These are phyloP conservation scores for Chlamydomonas reinhardtii DNA, from an alignment of 163 green algal genomes.

Conservation along the genomic window DNA sequence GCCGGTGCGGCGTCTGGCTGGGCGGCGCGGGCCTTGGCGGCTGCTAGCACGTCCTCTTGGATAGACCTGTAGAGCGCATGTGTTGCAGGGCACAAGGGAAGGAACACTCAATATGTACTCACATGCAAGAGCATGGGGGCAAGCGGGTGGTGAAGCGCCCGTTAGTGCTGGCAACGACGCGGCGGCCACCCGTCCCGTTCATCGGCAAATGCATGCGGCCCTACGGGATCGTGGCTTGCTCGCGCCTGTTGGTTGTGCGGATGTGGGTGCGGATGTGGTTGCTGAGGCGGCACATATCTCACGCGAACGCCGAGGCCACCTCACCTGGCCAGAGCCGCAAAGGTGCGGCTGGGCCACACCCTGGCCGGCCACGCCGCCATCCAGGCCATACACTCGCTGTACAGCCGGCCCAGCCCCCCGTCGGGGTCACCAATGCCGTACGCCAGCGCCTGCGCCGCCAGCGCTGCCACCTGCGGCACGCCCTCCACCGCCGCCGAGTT, in stretches of 20 bases:
- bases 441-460: constrained; percentile 2
- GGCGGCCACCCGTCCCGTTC: too few relatives aligned
- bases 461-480: constrained; percentile 16
- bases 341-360: constrained; percentile 26
- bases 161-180: too few relatives aligned
- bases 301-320: too few relatives aligned
- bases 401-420: constrained; percentile 18
- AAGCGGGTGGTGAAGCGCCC: too few relatives aligned
- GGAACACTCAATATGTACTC: not conserved
- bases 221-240: too few relatives aligned
- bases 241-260: too few relatives aligned
- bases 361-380: constrained; percentile 35
- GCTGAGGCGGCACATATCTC: too few relatives aligned
- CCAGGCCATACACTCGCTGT: constrained; percentile 26
- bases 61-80: not conserved
- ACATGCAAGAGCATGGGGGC: too few relatives aligned
- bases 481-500: not conserved
- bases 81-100: not conserved
- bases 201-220: too few relatives aligned
- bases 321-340: constrained; percentile 12
- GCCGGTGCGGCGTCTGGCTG: not conserved
- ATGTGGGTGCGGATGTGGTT: too few relatives aligned
- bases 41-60: constrained; percentile 24
- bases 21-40: not conserved
- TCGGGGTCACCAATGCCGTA: constrained; percentile 25